Evolutionary conservation across 2,329 filamentous ascomycete genomes (phyloP), one percentile per base, ranked within the genome.

Genomic region (Cytospora piceae): DNA sequence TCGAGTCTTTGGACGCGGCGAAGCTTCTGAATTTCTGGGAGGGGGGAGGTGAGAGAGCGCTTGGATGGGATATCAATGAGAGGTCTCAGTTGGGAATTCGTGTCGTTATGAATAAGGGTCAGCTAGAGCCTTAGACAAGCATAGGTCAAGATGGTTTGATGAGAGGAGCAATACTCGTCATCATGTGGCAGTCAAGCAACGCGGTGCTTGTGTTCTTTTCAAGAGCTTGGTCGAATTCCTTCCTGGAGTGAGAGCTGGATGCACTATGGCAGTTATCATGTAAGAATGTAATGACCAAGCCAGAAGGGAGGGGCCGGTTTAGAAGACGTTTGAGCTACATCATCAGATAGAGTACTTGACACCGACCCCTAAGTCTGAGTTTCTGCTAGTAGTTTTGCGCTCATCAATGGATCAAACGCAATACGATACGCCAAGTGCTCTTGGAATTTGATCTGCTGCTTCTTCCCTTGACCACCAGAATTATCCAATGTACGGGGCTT

Each of bases 31-130:
- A 49, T 4, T 2, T 3, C 2, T 34, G 32, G 58, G 58, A 54
- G 14, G 1, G 8, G 7, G 15, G 34, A 5, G 46, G 57, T n/a
- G 27, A 61, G 53, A 34, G 53, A 27, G 57, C 37, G n/a, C 39
- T 64, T 22, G 22, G 29, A 12, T 67, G 65, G 61, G 7, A 37
- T 58, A 20, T 31, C 7, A 37, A 58, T 8, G 61, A 67, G 27
- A 53, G 29, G 61, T 17, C 24, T 15, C 24, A 49, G 8, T 14
- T 46, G 22, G 31, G 53, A n/a, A 57, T 51, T 4, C 61, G 53
- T 2, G 34, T 52, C 11, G 20, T 62, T 20, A 63, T 62, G 64
- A 56, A 62, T 37, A 58, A 46, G 24, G 64, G 64, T 29, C 52
- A 46, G 3, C 14, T 63, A 17, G 34, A 58, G 37, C 64, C 64